Percentiles rank a stretch among this genome's conserved stretches.
Evolutionary conservation across 2,329 filamentous ascomycete genomes (phyloP).

Genomic region (Cercospora beticola): DNA sequence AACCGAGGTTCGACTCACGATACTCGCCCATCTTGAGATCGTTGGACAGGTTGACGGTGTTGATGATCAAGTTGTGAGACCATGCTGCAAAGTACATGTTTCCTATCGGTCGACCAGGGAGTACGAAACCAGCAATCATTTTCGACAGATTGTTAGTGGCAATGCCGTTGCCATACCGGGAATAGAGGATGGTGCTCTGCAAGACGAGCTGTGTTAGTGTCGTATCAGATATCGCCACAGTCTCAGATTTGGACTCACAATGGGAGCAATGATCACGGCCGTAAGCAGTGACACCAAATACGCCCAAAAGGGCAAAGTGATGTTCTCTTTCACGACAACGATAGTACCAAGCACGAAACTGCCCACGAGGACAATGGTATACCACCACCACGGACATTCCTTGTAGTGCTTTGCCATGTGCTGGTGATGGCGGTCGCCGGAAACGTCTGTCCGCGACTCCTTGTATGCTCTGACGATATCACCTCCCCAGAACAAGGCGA

Average conservation of each 20-base stretch:
- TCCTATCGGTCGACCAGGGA: conserved; percentile 54
- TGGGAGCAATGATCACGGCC: conserved; percentile 47
- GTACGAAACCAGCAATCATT: conserved; percentile 55
- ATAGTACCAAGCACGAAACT: conserved; percentile 36
- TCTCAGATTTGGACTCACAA: conserved; percentile 32
- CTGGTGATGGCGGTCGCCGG: conserved; percentile 53
- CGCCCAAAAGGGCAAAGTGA: conserved; percentile 37
- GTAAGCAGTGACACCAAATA: conserved; percentile 34
- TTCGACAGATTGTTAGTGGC: conserved; percentile 60
- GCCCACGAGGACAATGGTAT: conserved; percentile 31
- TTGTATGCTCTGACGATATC: conserved; percentile 53
- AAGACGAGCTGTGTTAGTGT: neutral
- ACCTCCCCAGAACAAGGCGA: conserved; percentile 56
- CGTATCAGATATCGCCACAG: neutral
- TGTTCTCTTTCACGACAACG: conserved; percentile 34
- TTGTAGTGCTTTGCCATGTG: conserved; percentile 57
- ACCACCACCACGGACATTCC: conserved; percentile 47
- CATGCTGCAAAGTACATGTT: conserved; percentile 61
- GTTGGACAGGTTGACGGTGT: conserved; percentile 52
- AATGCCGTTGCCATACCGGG: conserved; percentile 54
- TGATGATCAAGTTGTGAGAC: conserved; percentile 58
- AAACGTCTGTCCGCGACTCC: conserved; percentile 46
- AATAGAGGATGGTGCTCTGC: conserved; percentile 45
- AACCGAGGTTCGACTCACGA: conserved; percentile 38
- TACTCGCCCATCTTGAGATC: conserved; percentile 62